Conservation (phyloP, 352 stramenopile species). For the Pythium oligandrum region DNA sequence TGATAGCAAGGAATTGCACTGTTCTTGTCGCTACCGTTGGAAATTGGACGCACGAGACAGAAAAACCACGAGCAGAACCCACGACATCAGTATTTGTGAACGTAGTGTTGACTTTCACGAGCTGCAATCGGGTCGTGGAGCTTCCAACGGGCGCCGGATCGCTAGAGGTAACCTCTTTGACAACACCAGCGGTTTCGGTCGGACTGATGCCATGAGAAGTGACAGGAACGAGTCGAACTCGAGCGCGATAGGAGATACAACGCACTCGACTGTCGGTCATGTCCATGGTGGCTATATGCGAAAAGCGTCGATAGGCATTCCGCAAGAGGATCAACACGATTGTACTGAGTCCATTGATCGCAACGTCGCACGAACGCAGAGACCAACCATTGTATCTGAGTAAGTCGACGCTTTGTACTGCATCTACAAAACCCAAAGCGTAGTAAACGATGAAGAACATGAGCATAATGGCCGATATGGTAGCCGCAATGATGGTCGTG, state of each 20-base stretch:
- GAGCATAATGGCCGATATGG: background rate
- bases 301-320: constrained; percentile 14
- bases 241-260: constrained; percentile 5
- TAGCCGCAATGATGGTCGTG: background rate
- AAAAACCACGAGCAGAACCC: background rate
- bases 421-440: background rate
- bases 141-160: background rate
- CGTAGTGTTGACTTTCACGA: background rate
- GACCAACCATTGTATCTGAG: background rate
- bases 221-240: background rate
- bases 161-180: too few relatives aligned
- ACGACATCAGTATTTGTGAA: background rate
- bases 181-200: too few relatives aligned
- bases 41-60: background rate
- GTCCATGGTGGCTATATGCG: background rate
- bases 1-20: constrained; percentile 1
- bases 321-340: constrained; percentile 11
- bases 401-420: background rate
- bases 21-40: too few relatives aligned
- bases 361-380: constrained; percentile 5
- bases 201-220: background rate
- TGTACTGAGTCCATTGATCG: constrained; percentile 9
- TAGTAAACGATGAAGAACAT: constrained; percentile 1
- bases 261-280: background rate
- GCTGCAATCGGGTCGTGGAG: background rate